Evolutionary conservation across 1,284 basidiomycete genomes (phyloP).

Genomic region (Cryptococcus sp.): DNA sequence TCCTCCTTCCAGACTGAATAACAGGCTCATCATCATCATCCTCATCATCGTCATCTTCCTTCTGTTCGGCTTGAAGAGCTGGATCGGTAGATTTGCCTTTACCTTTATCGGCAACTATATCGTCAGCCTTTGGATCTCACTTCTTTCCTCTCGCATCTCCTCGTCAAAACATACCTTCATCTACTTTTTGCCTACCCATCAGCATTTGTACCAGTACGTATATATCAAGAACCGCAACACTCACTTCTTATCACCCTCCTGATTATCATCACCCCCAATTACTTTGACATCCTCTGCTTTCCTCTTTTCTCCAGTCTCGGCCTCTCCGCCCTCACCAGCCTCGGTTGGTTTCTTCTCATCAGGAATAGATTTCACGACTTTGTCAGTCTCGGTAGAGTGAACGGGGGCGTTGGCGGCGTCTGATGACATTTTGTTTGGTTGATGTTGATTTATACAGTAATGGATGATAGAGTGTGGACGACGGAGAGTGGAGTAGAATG

Average conservation of each 20-base stretch:
- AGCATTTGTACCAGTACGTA: neutral
- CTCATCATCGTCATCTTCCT: conserved; percentile 17
- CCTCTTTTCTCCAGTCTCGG: neutral
- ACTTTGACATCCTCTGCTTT: conserved; percentile 23
- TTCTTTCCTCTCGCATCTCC: neutral
- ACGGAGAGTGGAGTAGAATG: neutral
- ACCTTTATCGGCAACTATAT: conserved; percentile 22
- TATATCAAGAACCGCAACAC: neutral
- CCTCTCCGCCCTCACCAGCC: neutral
- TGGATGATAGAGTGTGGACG: neutral
- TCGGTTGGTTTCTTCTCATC: no score
- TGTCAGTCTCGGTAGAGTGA: neutral
- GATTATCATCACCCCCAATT: conserved; percentile 23
- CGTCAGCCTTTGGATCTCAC: no score
- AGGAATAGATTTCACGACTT: neutral
- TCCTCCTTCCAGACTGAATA: conserved; percentile 24
- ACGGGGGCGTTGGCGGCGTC: neutral
- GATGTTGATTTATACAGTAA: no score
- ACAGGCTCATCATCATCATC: conserved; percentile 26
- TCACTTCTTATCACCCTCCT: conserved; percentile 16
- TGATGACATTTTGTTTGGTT: neutral
- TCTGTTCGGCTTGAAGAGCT: conserved; percentile 4
- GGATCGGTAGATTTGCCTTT: conserved; percentile 24
- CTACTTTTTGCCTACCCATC: conserved; percentile 19
- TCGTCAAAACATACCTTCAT: conserved; percentile 8